Conservation (phyloP, 2,329 filamentous ascomycete genomes). For the Epichloe sibirici region DNA sequence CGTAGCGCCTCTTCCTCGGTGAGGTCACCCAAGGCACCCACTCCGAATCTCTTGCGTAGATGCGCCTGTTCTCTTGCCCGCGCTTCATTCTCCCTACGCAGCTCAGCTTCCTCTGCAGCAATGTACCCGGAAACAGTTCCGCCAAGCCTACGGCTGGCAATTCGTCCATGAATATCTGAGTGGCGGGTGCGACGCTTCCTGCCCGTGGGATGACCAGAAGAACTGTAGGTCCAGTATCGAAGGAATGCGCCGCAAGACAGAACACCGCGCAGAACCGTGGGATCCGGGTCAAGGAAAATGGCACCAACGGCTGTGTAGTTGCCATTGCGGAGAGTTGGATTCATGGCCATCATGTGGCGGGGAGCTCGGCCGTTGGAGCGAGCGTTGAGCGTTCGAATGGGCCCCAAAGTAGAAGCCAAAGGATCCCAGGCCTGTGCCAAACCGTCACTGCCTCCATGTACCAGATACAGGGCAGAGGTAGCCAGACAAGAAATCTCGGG, state of each 20-base stretch:
- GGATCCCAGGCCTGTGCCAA: constrained; percentile 95
- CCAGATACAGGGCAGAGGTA: constrained; percentile 72
- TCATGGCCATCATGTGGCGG: constrained; percentile 48
- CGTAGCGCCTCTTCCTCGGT: constrained; percentile 53
- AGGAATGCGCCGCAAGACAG: constrained; percentile 79
- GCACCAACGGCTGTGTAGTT: constrained; percentile 75
- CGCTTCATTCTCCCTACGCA: constrained; percentile 59
- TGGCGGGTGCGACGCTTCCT: constrained; percentile 71
- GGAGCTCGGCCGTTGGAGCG: constrained; percentile 72
- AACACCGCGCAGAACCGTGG: constrained; percentile 73
- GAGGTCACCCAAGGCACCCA: constrained; percentile 54
- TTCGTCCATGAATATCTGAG: constrained; percentile 43
- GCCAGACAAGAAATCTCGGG: constrained; percentile 76
- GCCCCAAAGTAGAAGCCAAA: constrained; percentile 65
- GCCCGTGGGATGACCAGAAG: constrained; percentile 60
- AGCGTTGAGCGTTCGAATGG: constrained; percentile 78
- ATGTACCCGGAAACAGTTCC: constrained; percentile 72
- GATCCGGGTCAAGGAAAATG: constrained; percentile 76
- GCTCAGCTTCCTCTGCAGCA: constrained; percentile 69
- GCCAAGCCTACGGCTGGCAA: constrained; percentile 41
- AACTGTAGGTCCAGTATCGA: constrained; percentile 89
- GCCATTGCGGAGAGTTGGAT: constrained; percentile 50
- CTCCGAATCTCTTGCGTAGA: constrained; percentile 70
- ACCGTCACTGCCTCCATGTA: constrained; percentile 89
- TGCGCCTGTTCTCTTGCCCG: constrained; percentile 55